These are phyloP conservation scores for Xylaria sp. DNA, from an alignment of 2,329 filamentous ascomycete species.

Conservation along the genomic window DNA sequence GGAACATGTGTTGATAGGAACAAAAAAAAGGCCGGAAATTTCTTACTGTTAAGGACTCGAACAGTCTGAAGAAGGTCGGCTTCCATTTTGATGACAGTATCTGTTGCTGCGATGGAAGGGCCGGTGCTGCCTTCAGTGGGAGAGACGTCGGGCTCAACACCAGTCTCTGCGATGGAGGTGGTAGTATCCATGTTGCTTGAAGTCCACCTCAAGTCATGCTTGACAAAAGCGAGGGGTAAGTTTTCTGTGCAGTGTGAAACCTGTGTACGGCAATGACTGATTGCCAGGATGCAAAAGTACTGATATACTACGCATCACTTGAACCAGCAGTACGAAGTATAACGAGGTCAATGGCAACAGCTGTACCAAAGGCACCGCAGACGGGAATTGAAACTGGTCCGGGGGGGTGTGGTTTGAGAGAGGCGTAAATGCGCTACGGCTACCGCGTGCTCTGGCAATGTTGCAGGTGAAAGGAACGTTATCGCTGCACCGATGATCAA, in stretches of 20 bases:
- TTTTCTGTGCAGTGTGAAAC: background rate
- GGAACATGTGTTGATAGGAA: background rate
- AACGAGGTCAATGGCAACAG: too few relatives aligned
- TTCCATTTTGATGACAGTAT: background rate
- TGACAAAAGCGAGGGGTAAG: background rate
- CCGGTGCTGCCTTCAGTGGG: background rate
- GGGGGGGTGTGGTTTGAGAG: background rate
- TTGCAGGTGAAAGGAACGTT: too few relatives aligned
- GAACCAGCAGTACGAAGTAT: too few relatives aligned
- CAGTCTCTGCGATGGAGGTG: background rate
- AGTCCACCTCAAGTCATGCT: background rate
- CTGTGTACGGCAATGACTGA: too few relatives aligned
- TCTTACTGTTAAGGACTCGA: conserved; percentile 25
- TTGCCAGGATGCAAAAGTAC: too few relatives aligned
- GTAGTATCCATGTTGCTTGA: background rate
- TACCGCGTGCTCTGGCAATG: too few relatives aligned
- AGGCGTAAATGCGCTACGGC: background rate
- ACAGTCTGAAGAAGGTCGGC: background rate
- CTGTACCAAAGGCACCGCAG: too few relatives aligned
- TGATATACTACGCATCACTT: too few relatives aligned
- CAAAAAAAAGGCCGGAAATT: background rate
- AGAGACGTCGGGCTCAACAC: background rate
- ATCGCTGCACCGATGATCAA: too few relatives aligned
- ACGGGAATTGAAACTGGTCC: background rate
- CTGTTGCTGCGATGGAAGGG: background rate